Evolutionary conservation across 148 eudicot species (phyloP).

Genomic region (Arbutus unedo): DNA sequence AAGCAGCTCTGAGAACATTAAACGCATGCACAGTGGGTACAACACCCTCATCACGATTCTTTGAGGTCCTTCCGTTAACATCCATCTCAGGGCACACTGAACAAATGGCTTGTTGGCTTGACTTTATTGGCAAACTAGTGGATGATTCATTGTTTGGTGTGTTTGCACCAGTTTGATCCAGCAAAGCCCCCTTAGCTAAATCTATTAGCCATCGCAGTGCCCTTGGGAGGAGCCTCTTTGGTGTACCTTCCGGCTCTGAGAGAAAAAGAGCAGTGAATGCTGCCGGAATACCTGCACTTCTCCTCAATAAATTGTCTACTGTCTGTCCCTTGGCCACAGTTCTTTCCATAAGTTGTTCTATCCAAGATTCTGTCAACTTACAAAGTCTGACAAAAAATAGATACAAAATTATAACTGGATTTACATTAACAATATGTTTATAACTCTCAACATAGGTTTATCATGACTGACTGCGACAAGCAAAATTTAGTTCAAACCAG

Average conservation of each 20-base stretch:
- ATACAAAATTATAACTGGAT: constrained; percentile 18
- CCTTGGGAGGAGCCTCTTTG: constrained; percentile 85
- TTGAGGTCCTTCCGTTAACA: constrained; percentile 44
- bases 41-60: constrained; percentile 88
- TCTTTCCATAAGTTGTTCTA: constrained; percentile 97
- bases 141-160: constrained; percentile 15
- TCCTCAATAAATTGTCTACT: constrained; percentile 90
- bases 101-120: constrained; percentile 23
- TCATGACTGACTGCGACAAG: background rate
- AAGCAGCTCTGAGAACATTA: constrained; percentile 86
- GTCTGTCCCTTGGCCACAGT: constrained; percentile 88
- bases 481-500: background rate
- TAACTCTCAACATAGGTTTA: background rate
- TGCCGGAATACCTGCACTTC: constrained; percentile 99
- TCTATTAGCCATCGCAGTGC: constrained; percentile 86
- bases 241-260: constrained; percentile 96
- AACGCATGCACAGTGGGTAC: constrained; percentile 97
- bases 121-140: constrained; percentile 20
- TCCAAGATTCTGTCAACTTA: constrained; percentile 90
- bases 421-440: constrained; percentile 7
- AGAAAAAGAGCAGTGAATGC: constrained; percentile 93
- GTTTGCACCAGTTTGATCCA: constrained; percentile 34
- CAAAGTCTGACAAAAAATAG: constrained; percentile 60
- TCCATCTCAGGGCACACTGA: constrained; percentile 20
- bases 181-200: constrained; percentile 58